phyloP scores from a whole-genome alignment of 2,329 filamentous ascomycete genomes.

The Penicillium sp. region DNA sequence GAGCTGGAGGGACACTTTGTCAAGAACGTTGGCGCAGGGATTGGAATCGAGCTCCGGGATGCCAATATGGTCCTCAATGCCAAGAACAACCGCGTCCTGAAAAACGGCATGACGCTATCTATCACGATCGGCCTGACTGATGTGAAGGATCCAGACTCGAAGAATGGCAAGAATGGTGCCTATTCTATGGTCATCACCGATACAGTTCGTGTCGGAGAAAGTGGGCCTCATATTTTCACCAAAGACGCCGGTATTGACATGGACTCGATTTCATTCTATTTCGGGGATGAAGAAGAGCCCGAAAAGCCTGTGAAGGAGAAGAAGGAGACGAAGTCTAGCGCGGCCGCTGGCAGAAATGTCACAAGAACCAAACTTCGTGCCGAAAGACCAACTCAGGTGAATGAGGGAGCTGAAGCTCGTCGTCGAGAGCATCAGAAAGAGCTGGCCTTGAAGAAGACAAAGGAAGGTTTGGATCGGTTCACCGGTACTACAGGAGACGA shows the following conservation, averaged over 20 bases:
- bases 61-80: conserved; percentile 76
- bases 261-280: conserved; percentile 96
- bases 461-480: conserved; percentile 80
- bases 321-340: conserved; percentile 77
- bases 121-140: conserved; percentile 88
- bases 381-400: conserved; percentile 80
- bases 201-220: conserved; percentile 79
- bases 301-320: conserved; percentile 77
- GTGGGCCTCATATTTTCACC: conserved; percentile 75
- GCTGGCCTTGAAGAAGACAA: conserved; percentile 80
- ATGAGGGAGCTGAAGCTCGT: conserved; percentile 84
- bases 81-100: conserved; percentile 79
- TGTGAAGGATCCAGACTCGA: conserved; percentile 78
- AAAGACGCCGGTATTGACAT: conserved; percentile 87
- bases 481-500: conserved; percentile 78
- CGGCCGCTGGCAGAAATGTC: conserved; percentile 91
- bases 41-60: conserved; percentile 90
- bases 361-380: conserved; percentile 89
- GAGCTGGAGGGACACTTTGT: conserved; percentile 93
- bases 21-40: conserved; percentile 86
- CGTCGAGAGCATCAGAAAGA: conserved; percentile 92
- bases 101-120: conserved; percentile 95
- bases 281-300: conserved; percentile 87
- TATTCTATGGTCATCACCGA: conserved; percentile 92
- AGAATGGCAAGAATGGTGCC: conserved; percentile 82